phyloP scores from a whole-genome alignment of 75 land plant species.

The Sequoia sempervirens region DNA sequence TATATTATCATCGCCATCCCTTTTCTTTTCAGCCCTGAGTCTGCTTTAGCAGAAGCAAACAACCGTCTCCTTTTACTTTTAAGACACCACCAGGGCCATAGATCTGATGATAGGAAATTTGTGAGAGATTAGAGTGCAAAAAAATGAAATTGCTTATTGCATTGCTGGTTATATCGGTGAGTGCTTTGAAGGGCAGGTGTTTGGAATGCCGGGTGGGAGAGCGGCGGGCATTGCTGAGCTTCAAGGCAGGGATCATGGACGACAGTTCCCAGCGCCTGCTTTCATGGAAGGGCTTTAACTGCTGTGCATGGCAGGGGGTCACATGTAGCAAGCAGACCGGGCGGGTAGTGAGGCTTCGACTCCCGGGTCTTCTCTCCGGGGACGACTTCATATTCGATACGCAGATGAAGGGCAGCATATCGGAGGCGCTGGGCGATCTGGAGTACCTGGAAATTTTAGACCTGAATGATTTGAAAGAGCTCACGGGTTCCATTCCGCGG shows the following conservation, averaged over 20 bases:
- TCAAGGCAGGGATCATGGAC: constrained; percentile 31
- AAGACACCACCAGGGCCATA: not conserved
- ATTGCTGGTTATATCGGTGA: not conserved
- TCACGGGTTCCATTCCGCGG: constrained; percentile 40
- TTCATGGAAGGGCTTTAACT: constrained; percentile 37
- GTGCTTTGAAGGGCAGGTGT: not conserved
- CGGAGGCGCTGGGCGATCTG: constrained; percentile 41
- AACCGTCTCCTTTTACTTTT: not conserved
- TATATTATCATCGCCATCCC: too few species aligned
- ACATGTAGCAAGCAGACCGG: constrained; percentile 27
- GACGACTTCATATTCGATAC: constrained; percentile 21
- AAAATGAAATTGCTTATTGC: not conserved
- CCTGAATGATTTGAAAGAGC: constrained; percentile 37
- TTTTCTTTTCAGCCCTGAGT: not conserved
- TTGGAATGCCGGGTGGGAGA: constrained; percentile 11
- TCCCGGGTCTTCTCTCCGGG: constrained; percentile 26
- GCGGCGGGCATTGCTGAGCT: constrained; percentile 24
- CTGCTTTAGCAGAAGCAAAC: not conserved
- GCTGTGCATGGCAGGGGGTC: constrained; percentile 40
- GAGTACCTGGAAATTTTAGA: constrained; percentile 37
- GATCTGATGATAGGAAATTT: not conserved
- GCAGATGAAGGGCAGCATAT: constrained; percentile 39
- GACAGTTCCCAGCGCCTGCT: constrained; percentile 26
- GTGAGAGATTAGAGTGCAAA: too few species aligned
- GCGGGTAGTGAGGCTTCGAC: constrained; percentile 33